Percentiles rank a stretch among this genome's conserved stretches.
These are phyloP conservation scores for Debaryomyces singareniensis DNA, from an alignment of 1,139 yeast species.

Conservation along the genomic window DNA sequence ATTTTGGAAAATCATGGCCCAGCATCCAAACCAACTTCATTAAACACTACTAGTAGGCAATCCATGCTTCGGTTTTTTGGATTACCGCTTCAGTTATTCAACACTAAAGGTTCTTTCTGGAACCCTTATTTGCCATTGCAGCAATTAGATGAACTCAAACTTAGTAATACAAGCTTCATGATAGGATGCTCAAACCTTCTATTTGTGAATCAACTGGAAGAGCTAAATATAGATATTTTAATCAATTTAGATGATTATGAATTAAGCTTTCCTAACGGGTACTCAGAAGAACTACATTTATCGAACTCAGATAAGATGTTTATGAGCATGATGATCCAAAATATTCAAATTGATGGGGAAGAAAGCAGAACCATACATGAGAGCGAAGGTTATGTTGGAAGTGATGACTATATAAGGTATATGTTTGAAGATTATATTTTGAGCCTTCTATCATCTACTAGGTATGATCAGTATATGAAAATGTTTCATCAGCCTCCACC, in stretches of 20 bases:
- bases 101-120: constrained; percentile 77
- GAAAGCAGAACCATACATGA: constrained; percentile 2
- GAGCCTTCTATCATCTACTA: constrained; percentile 66
- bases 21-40: constrained; percentile 55
- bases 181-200: constrained; percentile 87
- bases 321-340: constrained; percentile 40
- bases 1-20: constrained; percentile 46
- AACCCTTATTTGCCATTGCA: constrained; percentile 91
- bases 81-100: constrained; percentile 79
- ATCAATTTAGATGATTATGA: constrained; percentile 34
- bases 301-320: constrained; percentile 70
- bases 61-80: constrained; percentile 81
- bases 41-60: constrained; percentile 71
- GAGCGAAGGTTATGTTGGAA: constrained; percentile 45
- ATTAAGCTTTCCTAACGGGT: constrained; percentile 41
- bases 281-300: constrained; percentile 40
- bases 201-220: constrained; percentile 60
- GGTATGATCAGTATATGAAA: constrained; percentile 57
- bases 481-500: constrained; percentile 38
- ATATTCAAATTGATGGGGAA: constrained; percentile 8
- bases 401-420: constrained; percentile 83
- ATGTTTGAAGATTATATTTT: constrained; percentile 86
- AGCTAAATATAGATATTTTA: constrained; percentile 41
- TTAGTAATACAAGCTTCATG: constrained; percentile 58
- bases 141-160: constrained; percentile 69